Percentiles rank a stretch among this genome's conserved stretches.
Evolutionary conservation across 116 monocot species (phyloP).

Genomic region (Zostera marina): DNA sequence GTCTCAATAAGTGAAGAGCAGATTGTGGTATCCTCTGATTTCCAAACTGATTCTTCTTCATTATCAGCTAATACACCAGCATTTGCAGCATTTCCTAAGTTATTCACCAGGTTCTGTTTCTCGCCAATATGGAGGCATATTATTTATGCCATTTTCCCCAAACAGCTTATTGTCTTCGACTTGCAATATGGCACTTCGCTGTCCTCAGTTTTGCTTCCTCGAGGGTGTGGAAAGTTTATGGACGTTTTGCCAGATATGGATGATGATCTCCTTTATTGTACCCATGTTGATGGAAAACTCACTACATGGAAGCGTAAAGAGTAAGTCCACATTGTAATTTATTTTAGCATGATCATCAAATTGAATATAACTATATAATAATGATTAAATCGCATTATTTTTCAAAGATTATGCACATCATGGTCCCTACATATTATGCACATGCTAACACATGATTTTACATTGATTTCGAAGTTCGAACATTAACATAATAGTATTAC

Average conservation of each 20-base stretch:
- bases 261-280: conserved; percentile 60
- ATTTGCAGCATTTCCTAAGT: conserved; percentile 39
- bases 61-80: conserved; percentile 26
- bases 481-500: background rate
- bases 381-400: too few relatives aligned
- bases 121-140: conserved; percentile 82
- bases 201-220: conserved; percentile 35
- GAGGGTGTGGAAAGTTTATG: conserved; percentile 73
- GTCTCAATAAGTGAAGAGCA: conserved; percentile 47
- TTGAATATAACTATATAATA: too few relatives aligned
- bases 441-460: background rate
- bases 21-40: conserved; percentile 20
- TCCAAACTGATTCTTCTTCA: conserved; percentile 32
- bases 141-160: conserved; percentile 51
- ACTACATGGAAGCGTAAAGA: conserved; percentile 81
- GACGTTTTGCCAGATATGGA: conserved; percentile 67
- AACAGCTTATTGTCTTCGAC: conserved; percentile 77
- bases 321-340: conserved; percentile 21
- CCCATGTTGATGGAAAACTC: conserved; percentile 80
- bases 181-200: conserved; percentile 55
- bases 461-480: background rate
- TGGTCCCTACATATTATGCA: background rate
- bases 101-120: conserved; percentile 43
- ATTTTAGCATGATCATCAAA: too few relatives aligned
- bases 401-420: too few relatives aligned